Evolutionary conservation across 495 filamentous ascomycete genomes (phyloP), one percentile per base, ranked within the genome.

Genomic region (Neurospora sp.): DNA sequence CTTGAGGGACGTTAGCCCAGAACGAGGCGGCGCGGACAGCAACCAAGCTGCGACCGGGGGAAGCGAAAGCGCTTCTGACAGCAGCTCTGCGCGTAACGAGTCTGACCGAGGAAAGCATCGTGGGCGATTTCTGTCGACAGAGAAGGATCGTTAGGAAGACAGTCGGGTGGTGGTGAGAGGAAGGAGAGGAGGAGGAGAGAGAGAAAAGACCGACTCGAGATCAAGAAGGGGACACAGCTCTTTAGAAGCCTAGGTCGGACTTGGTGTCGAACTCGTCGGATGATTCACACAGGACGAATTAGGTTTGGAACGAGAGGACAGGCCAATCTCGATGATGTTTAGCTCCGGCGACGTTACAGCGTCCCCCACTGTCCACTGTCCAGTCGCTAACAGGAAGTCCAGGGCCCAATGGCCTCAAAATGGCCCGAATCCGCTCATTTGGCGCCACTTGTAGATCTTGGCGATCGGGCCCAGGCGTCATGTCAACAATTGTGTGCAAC

Each of bases 1-100:
- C 94, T 85, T 97, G 93, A 77, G 93, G 91, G 69, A 97, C 93
- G 73, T 92, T 91, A 76, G 92, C 88, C 94, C 94, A 98, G 66
- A 92, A 91, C 46, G 94, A 97, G 75, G 88, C 91, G 76, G 89
- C 86, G 83, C 92, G 89, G 54, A 88, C 81, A 77, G 89, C 89
- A 70, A 88, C 77, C 42, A 87, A 83, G 75, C 77, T 77, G 46
- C 81, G 76, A 71, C 77, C 74, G 54, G 81, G 27, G 14, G 54
- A 66, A 66, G 54, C 54, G 14, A 66, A 66, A 66, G 54, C 54
- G 54, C 54, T 66, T 66, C 54, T 35, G 54, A 37, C 77, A 42
- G 76, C 81, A 72, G 79, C 81, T 72, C 80, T 78, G 73, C 79
- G 79, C 76, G 79, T 79, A 48, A 72, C 78, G 70, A 81, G 73